A percentile compares a stretch with the other conserved stretches of the same genome.
Conservation (phyloP, 805 yeast species). For the Groenewaldozyma salmanticensis region DNA sequence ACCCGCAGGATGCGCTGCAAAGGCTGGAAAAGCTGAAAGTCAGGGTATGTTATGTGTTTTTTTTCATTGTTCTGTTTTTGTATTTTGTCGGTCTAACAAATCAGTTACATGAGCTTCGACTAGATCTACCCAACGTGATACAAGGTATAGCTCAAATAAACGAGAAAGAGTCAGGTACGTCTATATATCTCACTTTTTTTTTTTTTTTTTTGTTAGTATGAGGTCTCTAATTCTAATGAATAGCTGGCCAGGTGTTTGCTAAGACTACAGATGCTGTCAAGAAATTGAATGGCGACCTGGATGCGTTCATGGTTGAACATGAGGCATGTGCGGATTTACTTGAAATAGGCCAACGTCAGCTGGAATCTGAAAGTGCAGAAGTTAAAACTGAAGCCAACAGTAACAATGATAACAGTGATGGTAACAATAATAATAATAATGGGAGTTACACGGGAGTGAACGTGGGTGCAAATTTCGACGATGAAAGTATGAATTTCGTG, state of each 20-base stretch:
- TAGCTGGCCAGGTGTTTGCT: neutral
- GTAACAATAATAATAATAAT: too few relatives aligned
- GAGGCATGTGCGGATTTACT: neutral
- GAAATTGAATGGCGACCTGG: neutral
- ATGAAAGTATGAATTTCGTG: too few relatives aligned
- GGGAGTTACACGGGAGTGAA: too few relatives aligned
- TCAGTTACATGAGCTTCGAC: constrained; percentile 1
- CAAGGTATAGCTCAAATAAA: neutral
- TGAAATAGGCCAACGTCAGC: neutral
- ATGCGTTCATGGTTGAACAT: neutral
- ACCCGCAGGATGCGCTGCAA: neutral
- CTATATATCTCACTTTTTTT: too few relatives aligned
- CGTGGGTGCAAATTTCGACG: too few relatives aligned
- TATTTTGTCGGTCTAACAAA: neutral
- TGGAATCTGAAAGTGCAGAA: neutral
- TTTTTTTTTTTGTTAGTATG: too few relatives aligned
- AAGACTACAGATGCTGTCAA: neutral
- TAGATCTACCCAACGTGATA: neutral
- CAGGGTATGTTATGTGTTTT: neutral
- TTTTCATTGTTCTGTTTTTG: neutral
- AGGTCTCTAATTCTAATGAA: too few relatives aligned
- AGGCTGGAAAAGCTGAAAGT: neutral
- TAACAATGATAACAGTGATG: too few relatives aligned
- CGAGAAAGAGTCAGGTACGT: neutral
- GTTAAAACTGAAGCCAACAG: neutral